These are phyloP conservation scores for Gonium pectorale DNA, from an alignment of 139 green algal species.

Conservation along the genomic window DNA sequence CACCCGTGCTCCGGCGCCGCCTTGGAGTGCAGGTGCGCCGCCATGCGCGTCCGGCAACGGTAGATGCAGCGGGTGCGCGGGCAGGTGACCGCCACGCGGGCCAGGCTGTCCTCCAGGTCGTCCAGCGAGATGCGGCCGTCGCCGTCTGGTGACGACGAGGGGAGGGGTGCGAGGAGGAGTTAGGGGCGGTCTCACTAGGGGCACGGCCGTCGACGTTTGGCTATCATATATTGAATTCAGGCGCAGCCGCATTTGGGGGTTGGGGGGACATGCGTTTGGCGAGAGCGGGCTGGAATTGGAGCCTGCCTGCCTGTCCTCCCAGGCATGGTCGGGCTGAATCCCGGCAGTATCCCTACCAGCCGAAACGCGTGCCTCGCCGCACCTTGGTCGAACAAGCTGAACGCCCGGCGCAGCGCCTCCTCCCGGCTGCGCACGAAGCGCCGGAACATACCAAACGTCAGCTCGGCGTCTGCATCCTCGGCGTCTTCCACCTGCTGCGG, in stretches of 20 bases:
- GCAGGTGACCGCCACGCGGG: constrained; percentile 65
- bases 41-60: constrained; percentile 15
- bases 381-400: constrained; percentile 69
- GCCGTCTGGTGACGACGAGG: constrained; percentile 54
- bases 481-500: neutral
- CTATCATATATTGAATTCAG: too few species aligned
- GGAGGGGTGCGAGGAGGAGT: too few species aligned
- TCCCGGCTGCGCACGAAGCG: constrained; percentile 67
- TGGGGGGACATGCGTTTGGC: too few species aligned
- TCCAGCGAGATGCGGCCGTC: constrained; percentile 65
- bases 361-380: neutral
- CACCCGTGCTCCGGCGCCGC: constrained; percentile 24
- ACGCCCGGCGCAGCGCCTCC: constrained; percentile 58
- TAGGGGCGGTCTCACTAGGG: too few species aligned
- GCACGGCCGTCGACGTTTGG: too few species aligned
- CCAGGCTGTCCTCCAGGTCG: constrained; percentile 65
- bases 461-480: neutral
- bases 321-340: too few species aligned
- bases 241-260: too few species aligned
- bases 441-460: constrained; percentile 52
- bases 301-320: too few species aligned
- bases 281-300: too few species aligned
- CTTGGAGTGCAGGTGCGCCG: constrained; percentile 42
- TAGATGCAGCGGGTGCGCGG: constrained; percentile 60
- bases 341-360: too few species aligned